Evolutionary conservation across 2,329 filamentous ascomycete species (phyloP).

Genomic region (Podosphaera aphanis): DNA sequence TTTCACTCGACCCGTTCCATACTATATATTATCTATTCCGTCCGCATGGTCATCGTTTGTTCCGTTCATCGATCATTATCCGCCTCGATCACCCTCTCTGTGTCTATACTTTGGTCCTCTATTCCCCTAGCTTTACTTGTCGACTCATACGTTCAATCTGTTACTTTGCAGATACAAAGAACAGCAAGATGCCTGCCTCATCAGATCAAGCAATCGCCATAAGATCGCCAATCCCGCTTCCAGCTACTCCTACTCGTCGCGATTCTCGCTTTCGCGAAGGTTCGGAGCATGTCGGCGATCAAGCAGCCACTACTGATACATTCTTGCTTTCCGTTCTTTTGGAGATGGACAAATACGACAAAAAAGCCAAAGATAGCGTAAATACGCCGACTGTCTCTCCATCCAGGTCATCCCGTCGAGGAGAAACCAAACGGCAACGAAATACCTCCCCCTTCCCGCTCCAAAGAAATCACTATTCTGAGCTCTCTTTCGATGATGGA

Average conservation of each 20-base stretch:
- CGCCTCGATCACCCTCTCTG: too few relatives aligned
- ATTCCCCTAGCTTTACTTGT: too few relatives aligned
- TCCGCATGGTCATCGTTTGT: too few relatives aligned
- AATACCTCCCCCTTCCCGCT: not conserved
- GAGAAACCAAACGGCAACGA: not conserved
- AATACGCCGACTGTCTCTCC: not conserved
- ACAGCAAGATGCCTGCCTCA: too few relatives aligned
- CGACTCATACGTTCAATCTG: too few relatives aligned
- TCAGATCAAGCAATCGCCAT: too few relatives aligned
- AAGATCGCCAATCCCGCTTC: too few relatives aligned
- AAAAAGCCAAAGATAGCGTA: not conserved
- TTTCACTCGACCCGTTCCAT: too few relatives aligned
- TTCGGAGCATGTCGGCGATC: not conserved
- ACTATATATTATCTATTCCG: too few relatives aligned
- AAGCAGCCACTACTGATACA: not conserved
- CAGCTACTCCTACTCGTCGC: not conserved
- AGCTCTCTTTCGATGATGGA: not conserved
- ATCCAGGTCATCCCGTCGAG: not conserved
- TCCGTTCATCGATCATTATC: too few relatives aligned
- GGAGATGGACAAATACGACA: not conserved
- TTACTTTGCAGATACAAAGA: too few relatives aligned
- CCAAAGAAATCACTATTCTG: not conserved
- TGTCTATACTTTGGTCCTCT: too few relatives aligned
- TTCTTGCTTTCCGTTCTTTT: not conserved
- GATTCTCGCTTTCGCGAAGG: not conserved